Base-by-base conservation (phyloP, 768 basidiomycete genomes). In the Tephrocybe sp. region DNA sequence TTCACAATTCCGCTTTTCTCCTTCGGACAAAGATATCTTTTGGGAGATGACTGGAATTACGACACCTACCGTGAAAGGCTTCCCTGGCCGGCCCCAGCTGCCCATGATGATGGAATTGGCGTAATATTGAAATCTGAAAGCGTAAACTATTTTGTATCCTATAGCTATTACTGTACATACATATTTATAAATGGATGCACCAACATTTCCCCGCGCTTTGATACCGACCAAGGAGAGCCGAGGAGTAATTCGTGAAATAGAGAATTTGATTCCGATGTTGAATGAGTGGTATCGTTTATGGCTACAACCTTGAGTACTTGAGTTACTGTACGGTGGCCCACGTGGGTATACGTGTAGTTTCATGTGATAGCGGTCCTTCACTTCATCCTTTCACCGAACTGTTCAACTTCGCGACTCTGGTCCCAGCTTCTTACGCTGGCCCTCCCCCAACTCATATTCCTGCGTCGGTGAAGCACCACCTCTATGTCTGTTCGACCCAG, bases 21-120 rank as follows among this genome's bases (percentile, higher is more conserved):
- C 39, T 16, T 55, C 61, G 1, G 59, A 56, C 4, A 57, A 58
- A 42, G 55, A 64, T 21, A 65, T 69, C 9, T 41, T 53, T 5
- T 69, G 68, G 68, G 58, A 63, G 38, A 66, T 66, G 66, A 54
- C 48, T 22, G 50, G 41, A 13, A 56, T 69, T 27, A 57, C 55
- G 3, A 51, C 52, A 5, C 66, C 66, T 1, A 54, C 50, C 13
- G 52, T 66, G 0, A 47, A 55, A 37, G 57, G 53, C 19, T 30
- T 37, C 18, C 43, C 51, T 26, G 37, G 51, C 22, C 26, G 44
- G 15, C 51, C 51, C 9, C 46, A 41, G 24, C 24, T 56, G 22
- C 51, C 54, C 13, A 52, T 52, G 24, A 9, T 15, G 19, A 30
- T 46, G 8, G 26, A 32, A 25, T 16, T 43, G n/a, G 27, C 27